Conservation (phyloP, 73 alveolate species). For the Paramecium caudatum region DNA sequence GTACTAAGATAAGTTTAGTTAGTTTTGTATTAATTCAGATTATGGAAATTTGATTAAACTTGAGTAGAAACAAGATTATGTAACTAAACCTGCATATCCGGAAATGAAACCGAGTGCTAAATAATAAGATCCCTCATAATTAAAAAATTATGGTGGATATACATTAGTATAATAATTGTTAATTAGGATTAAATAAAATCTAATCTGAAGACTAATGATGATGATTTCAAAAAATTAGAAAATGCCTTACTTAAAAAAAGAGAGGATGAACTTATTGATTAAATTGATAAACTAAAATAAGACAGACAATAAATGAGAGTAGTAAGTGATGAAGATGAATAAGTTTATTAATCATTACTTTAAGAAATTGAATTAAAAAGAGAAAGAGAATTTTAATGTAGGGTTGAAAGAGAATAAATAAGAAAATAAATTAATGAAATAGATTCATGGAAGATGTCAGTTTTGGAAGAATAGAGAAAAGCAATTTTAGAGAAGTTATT, state of each 20-base stretch:
- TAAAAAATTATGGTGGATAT: slow-evolving; percentile 66
- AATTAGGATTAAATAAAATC: slow-evolving; percentile 60
- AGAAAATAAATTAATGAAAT: slow-evolving; percentile 67
- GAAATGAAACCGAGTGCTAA: slow-evolving; percentile 53
- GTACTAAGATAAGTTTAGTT: slow-evolving; percentile 26
- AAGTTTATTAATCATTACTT: slow-evolving; percentile 19
- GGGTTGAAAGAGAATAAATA: slow-evolving; percentile 73
- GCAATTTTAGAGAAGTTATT: slow-evolving; percentile 55
- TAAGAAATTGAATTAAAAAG: slow-evolving; percentile 68
- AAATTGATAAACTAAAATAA: slow-evolving; percentile 53
- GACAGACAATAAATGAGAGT: slow-evolving; percentile 72
- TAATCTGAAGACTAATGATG: slow-evolving; percentile 67
- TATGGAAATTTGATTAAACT: slow-evolving; percentile 62
- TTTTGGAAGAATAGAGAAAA: slow-evolving; percentile 61
- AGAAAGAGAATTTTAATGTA: slow-evolving; percentile 64
- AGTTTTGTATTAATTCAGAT: slow-evolving; percentile 73
- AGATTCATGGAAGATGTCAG: slow-evolving; percentile 71
- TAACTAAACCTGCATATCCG: slow-evolving; percentile 58
- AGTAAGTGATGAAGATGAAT: slow-evolving; percentile 69
- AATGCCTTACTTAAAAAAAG: slow-evolving; percentile 67
- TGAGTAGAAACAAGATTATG: slow-evolving; percentile 55
- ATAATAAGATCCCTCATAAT: slow-evolving; percentile 59
- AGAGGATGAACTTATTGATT: slow-evolving; percentile 71
- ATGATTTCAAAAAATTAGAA: slow-evolving; percentile 68
- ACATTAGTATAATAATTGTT: slow-evolving; percentile 44